Base-by-base conservation (phyloP, 345 rosid species). In the Laguncularia racemosa region DNA sequence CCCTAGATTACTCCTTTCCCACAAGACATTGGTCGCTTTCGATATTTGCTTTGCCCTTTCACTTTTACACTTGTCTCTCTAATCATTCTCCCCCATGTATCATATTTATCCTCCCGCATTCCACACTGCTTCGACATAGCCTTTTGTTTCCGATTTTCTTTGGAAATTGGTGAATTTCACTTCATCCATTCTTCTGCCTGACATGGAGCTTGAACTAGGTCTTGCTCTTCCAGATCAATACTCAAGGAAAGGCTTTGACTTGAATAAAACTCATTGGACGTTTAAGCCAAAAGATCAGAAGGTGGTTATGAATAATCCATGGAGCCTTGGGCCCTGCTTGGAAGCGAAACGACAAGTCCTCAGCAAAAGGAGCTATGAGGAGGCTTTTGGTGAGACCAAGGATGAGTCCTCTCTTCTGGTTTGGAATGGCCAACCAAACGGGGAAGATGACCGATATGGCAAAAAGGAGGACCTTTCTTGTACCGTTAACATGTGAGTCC, bases 181-280 rank as follows among this genome's bases (percentile, higher is more conserved):
- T 46, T 14, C 47, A 55, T 20, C 46, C 46, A 26, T 14, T 33
- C 6, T 20, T 38, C 19, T 17, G 50, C 44, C 28, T 23, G 12
- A 38, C n/a, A 78, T 78, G 87, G 87, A 82, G 70, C 78, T 78
- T 69, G 73, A 78, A 52, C 79, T 78, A 0, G 72, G 74, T 15
- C 84, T 78, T 48, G 64, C 81, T 33, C 80, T 78, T 40, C 68
- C 79, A 17, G 57, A 65, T 55, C 53, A 61, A 47, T 44, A 62
- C 50, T 16, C 53, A 15, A 38, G 17, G 55, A 52, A 20, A 16
- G 56, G 58, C 28, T 57, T 67, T 54, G 65, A 69, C 60, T 18
- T 69, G 23, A 71, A 71, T 65, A 33, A 33, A 33, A 33, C 40
- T 33, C 16, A 38, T 20, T 13, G 2, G 1, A 59, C 62, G 44